Conservation (phyloP, 768 basidiomycete species). For the Chalciporus pseudorubinellus region DNA sequence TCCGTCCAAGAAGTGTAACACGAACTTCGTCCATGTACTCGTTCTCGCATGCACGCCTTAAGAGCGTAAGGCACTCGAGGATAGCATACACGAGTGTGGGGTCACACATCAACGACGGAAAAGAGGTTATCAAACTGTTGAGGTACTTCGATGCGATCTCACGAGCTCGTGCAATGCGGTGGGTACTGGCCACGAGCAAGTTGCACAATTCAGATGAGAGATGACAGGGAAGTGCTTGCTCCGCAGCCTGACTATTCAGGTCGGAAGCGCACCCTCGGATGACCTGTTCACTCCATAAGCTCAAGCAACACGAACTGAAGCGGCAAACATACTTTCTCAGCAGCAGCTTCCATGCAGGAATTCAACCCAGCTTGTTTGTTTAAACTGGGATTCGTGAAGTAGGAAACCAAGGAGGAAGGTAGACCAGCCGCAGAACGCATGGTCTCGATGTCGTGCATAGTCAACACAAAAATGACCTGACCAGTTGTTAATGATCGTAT, state of each 20-base stretch:
- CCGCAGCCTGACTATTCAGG: slow-evolving; percentile 69
- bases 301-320: background rate
- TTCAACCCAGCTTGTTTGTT: slow-evolving; percentile 68
- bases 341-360: slow-evolving; percentile 80
- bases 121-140: slow-evolving; percentile 81
- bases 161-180: slow-evolving; percentile 77
- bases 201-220: slow-evolving; percentile 71
- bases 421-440: slow-evolving; percentile 79
- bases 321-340: slow-evolving; percentile 62
- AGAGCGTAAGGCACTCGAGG: slow-evolving; percentile 85
- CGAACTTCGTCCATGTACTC: slow-evolving; percentile 88
- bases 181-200: slow-evolving; percentile 78
- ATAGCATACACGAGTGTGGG: slow-evolving; percentile 83
- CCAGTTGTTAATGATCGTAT: slow-evolving; percentile 74
- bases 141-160: slow-evolving; percentile 82
- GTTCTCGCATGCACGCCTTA: slow-evolving; percentile 85
- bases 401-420: slow-evolving; percentile 79
- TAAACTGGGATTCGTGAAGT: slow-evolving; percentile 84
- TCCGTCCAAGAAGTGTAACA: background rate
- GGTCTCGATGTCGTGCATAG: slow-evolving; percentile 85
- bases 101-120: slow-evolving; percentile 94
- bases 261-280: slow-evolving; percentile 72
- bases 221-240: slow-evolving; percentile 69
- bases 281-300: slow-evolving; percentile 48
- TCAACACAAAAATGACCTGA: slow-evolving; percentile 81